Conservation (phyloP, 73 alveolate species). For the Halteria grandinella region DNA sequence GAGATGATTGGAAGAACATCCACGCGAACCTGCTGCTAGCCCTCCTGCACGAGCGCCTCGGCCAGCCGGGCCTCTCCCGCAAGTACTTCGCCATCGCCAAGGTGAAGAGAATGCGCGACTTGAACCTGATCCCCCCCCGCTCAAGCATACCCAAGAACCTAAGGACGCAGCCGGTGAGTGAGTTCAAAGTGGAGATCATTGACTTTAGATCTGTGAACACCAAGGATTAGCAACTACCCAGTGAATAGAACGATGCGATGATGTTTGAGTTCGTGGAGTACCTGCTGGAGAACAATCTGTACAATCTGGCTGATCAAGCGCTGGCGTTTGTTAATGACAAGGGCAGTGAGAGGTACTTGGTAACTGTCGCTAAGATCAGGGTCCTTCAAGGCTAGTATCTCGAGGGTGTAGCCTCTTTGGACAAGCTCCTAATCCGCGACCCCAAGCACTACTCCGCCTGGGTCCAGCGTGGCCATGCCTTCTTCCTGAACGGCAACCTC, state of each 20-base stretch:
- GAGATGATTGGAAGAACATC: constrained; percentile 37
- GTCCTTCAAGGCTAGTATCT: neutral
- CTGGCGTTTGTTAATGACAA: constrained; percentile 47
- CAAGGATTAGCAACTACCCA: constrained; percentile 51
- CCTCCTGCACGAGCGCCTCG: constrained; percentile 40
- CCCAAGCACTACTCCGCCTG: constrained; percentile 75
- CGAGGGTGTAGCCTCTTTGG: constrained; percentile 51
- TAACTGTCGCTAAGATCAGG: constrained; percentile 36
- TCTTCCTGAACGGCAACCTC: constrained; percentile 66
- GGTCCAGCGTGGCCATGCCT: constrained; percentile 88
- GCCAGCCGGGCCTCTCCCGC: constrained; percentile 60
- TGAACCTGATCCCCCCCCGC: constrained; percentile 46
- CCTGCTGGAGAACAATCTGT: constrained; percentile 61
- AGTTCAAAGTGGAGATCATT: constrained; percentile 57
- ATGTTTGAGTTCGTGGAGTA: constrained; percentile 72
- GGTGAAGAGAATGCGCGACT: constrained; percentile 60
- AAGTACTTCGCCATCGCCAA: constrained; percentile 75
- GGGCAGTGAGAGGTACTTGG: constrained; percentile 11
- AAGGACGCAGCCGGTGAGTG: constrained; percentile 30
- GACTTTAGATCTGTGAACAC: constrained; percentile 51
- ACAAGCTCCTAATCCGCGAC: constrained; percentile 43
- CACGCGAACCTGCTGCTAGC: constrained; percentile 55
- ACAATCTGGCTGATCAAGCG: constrained; percentile 63
- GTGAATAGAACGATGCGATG: constrained; percentile 67
- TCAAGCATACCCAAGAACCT: constrained; percentile 23